Percentiles rank a stretch among this genome's conserved stretches.
Evolutionary conservation across 306 rosid species (phyloP).

Genomic region (Cicer judaicum): DNA sequence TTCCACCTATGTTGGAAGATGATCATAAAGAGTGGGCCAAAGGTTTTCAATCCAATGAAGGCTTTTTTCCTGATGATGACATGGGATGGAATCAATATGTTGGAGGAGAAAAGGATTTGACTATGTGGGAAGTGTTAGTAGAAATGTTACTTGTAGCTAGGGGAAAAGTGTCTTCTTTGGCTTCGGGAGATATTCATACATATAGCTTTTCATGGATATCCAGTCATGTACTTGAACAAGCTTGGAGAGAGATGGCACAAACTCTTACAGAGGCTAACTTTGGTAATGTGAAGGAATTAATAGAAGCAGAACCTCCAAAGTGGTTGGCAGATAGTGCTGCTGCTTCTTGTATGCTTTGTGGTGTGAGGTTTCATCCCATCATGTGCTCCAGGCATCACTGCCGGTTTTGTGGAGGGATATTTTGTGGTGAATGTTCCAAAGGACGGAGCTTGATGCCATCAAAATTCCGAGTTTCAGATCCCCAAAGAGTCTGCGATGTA

Average conservation of each 20-base stretch:
- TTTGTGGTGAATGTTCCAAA: constrained; percentile 89
- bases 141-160: constrained; percentile 89
- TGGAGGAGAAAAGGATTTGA: constrained; percentile 84
- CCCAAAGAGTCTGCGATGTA: constrained; percentile 93
- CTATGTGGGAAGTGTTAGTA: constrained; percentile 95
- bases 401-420: constrained; percentile 96
- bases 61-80: constrained; percentile 86
- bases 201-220: constrained; percentile 68
- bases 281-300: constrained; percentile 67
- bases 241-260: constrained; percentile 93
- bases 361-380: constrained; percentile 91
- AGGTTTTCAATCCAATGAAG: constrained; percentile 75
- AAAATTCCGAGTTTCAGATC: constrained; percentile 78
- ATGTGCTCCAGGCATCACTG: constrained; percentile 96
- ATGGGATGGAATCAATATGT: constrained; percentile 78
- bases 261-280: constrained; percentile 81
- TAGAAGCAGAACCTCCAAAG: constrained; percentile 89
- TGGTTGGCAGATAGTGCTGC: constrained; percentile 98
- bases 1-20: constrained; percentile 90
- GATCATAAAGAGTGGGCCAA: constrained; percentile 75
- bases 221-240: constrained; percentile 76
- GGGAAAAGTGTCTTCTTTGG: constrained; percentile 75
- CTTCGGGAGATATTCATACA: constrained; percentile 63
- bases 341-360: constrained; percentile 89
- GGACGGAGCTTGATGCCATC: constrained; percentile 89